These are phyloP conservation scores for Trametes punicea DNA, from an alignment of 768 basidiomycete genomes.

Conservation along the genomic window DNA sequence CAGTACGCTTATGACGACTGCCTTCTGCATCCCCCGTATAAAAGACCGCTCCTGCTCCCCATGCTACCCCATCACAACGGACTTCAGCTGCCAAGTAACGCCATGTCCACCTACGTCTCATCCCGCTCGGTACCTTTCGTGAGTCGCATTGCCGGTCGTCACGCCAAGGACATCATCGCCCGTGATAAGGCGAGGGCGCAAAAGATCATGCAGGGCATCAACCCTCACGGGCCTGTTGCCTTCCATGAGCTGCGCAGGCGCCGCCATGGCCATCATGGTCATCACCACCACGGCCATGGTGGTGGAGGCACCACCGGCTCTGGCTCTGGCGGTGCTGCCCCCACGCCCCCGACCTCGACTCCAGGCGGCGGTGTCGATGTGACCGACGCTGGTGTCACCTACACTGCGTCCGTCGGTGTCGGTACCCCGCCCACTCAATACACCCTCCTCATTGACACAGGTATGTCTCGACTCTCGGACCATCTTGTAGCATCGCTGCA, in stretches of 20 bases:
- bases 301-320: slow-evolving; percentile 17
- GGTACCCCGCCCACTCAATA: slow-evolving; percentile 48
- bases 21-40: slow-evolving; percentile 4
- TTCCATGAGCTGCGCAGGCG: slow-evolving; percentile 30
- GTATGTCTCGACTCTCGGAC: slow-evolving; percentile 29
- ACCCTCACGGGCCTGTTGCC: slow-evolving; percentile 50
- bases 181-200: slow-evolving; percentile 52
- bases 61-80: neutral
- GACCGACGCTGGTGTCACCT: slow-evolving; percentile 56
- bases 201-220: slow-evolving; percentile 52
- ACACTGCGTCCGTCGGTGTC: slow-evolving; percentile 50
- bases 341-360: slow-evolving; percentile 12
- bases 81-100: slow-evolving; percentile 3
- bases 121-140: slow-evolving; percentile 42
- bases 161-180: slow-evolving; percentile 47
- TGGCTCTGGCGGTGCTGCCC: slow-evolving; percentile 14
- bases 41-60: neutral
- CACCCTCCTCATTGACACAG: slow-evolving; percentile 57
- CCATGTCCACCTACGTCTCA: slow-evolving; percentile 36
- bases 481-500: neutral
- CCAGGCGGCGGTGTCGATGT: slow-evolving; percentile 45
- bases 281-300: slow-evolving; percentile 15
- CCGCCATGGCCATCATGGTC: slow-evolving; percentile 26
- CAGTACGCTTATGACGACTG: neutral
- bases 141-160: slow-evolving; percentile 38